Conservation (phyloP, 1,139 yeast species). For the Hanseniaspora gamundiae region DNA sequence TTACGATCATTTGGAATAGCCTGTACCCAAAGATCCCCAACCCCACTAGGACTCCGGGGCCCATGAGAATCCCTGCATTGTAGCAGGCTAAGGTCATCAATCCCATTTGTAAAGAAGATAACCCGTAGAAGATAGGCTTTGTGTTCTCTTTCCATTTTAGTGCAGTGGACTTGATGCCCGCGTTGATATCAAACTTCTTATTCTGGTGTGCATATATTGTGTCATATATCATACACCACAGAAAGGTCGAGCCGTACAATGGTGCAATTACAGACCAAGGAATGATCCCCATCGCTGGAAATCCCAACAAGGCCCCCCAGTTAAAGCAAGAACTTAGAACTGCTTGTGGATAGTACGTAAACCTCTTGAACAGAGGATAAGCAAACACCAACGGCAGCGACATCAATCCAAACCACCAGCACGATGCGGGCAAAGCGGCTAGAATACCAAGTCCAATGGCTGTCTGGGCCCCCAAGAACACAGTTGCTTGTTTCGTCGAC, state of each 20-base stretch:
- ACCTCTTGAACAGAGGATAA: constrained; percentile 86
- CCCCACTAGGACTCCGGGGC: constrained; percentile 69
- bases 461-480: constrained; percentile 61
- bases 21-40: constrained; percentile 59
- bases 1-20: constrained; percentile 49
- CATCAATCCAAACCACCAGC: constrained; percentile 72
- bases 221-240: constrained; percentile 95
- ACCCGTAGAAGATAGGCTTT: constrained; percentile 50
- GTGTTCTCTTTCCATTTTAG: constrained; percentile 80
- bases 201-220: constrained; percentile 98
- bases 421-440: constrained; percentile 61
- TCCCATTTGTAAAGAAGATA: constrained; percentile 57
- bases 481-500: constrained; percentile 55
- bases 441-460: constrained; percentile 66
- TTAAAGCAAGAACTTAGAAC: constrained; percentile 73
- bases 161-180: constrained; percentile 93
- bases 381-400: constrained; percentile 72
- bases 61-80: constrained; percentile 54
- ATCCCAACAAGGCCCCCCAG: constrained; percentile 93
- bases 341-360: constrained; percentile 90
- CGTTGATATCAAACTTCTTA: constrained; percentile 70
- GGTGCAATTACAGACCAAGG: constrained; percentile 65
- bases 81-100: constrained; percentile 60
- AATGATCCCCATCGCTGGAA: constrained; percentile 90
- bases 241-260: constrained; percentile 60